Evolutionary conservation across 164 flowering plant species (phyloP), one percentile per base, ranked within the genome.

Genomic region (Stephania japonica): DNA sequence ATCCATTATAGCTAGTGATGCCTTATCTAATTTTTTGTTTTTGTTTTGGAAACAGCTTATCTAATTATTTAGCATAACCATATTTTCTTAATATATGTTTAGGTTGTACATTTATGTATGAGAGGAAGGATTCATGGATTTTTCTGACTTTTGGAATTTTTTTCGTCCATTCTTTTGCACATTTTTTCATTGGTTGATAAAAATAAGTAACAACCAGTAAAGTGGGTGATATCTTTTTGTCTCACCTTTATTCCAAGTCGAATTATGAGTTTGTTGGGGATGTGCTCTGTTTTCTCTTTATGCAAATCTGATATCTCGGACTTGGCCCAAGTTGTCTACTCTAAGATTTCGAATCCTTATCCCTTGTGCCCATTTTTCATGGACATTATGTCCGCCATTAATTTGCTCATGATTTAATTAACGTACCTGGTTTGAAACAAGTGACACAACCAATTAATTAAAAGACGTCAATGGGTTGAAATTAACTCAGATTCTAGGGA

Each of bases 251-350:
- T 56, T 56, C 63, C 21, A 16, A 50, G 19, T 56, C n/a, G 63
- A 56, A 56, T 56, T 16, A 56, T 16, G 63, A 56, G 63, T 16
- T 56, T 56, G 63, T 14, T 19, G 21, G 23, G 63, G 63, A 56
- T 56, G 6, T 56, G 63, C 63, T 56, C n/a, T 7, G 5, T n/a
- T 18, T 56, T n/a, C 7, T 21, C n/a, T 18, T 16, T 56, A 4
- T 56, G 63, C n/a, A 56, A 56, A 56, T n/a, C 63, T 56, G 63
- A 56, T 56, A 56, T 56, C 7, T 56, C 63, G 63, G 23, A 59
- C 5, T 59, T 19, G 21, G 24, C 64, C 64, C 24, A 21, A 59
- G 64, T 59, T 59, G 64, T 59, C 9, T 19, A 59, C 24, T 59
- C 9, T 59, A 1, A 59, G 64, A 24, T 59, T 59, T 59, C 24